Percentiles rank a stretch among this genome's conserved stretches.
These are phyloP conservation scores for Serendipita sp. DNA, from an alignment of 768 basidiomycete species.

Conservation along the genomic window DNA sequence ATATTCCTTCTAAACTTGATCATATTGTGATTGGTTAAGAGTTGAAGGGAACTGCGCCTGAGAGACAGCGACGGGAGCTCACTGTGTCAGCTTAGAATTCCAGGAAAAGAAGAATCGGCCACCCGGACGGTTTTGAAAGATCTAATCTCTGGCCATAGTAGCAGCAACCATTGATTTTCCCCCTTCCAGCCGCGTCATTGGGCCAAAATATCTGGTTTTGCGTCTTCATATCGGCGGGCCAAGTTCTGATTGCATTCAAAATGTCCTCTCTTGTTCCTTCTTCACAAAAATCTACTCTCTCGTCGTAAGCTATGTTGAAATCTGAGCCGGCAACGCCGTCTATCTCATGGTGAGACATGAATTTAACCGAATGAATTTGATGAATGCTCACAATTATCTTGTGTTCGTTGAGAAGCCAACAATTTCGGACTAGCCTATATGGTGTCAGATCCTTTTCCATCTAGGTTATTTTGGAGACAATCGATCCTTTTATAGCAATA, in stretches of 20 bases:
- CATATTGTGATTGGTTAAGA: no score
- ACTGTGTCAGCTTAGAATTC: background rate
- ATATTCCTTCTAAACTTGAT: no score
- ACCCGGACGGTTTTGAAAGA: background rate
- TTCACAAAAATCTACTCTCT: background rate
- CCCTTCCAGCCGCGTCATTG: background rate
- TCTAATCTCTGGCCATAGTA: background rate
- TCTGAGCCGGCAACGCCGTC: no score
- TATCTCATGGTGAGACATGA: no score
- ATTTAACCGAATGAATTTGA: no score
- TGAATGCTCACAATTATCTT: no score
- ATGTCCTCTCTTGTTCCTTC: background rate
- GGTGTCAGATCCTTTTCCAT: no score
- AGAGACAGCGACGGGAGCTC: background rate
- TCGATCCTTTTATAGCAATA: no score
- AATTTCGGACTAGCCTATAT: no score
- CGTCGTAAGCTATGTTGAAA: background rate
- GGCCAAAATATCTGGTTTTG: background rate
- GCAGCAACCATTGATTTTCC: background rate
- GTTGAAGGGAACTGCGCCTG: no score
- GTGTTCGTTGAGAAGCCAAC: no score
- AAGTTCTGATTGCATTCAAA: background rate
- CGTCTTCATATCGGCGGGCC: background rate
- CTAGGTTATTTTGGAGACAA: no score
- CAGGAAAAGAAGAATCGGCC: background rate